Evolutionary conservation across 805 yeast genomes (phyloP), one percentile per base, ranked within the genome.

Genomic region (Candida rishiriensis): DNA sequence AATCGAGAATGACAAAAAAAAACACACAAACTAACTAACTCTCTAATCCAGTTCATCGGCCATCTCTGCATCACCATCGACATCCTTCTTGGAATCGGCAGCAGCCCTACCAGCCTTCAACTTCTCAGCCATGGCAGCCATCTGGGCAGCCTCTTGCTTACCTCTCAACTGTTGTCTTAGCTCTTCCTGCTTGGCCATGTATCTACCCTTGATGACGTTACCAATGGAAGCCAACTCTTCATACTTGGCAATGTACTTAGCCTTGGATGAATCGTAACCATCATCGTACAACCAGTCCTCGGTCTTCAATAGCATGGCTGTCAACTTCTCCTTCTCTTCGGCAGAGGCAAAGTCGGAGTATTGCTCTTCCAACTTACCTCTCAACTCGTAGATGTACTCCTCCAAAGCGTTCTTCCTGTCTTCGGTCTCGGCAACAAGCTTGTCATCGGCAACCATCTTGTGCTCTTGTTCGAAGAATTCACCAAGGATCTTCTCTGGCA

Each of bases 281-380:
- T 89, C 99, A 51, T 86, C 96, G 71, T 93, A 93, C 62, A 93
- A 81, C 99, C 99, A 93, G 64, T 91, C 97, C 78, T 93, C 99
- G 54, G 98, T 81, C 68, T 82, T 84, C 62, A 76, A 66, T 65
- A 93, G 78, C 76, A 85, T 76, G 49, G 72, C 85, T 40, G 78
- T 67, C 61, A 93, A 76, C 63, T 78, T 85, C 53, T 71, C 73
- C 80, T 91, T 91, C 79, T 93, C 99, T 61, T 81, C 88, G 48
- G 85, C 95, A 55, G 85, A 77, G 46, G 97, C 97, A 65, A 90
- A 93, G 59, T 75, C 82, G 55, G 86, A 78, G 67, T 91, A 91
- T 59, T 82, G 83, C 45, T 89, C 99, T 48, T 90, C 98, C 63
- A 93, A 77, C 76, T 93, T 93, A 67, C 95, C 96, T 75, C 99